phyloP scores from a whole-genome alignment of 805 yeast genomes.

The Spathaspora gorwiae region DNA sequence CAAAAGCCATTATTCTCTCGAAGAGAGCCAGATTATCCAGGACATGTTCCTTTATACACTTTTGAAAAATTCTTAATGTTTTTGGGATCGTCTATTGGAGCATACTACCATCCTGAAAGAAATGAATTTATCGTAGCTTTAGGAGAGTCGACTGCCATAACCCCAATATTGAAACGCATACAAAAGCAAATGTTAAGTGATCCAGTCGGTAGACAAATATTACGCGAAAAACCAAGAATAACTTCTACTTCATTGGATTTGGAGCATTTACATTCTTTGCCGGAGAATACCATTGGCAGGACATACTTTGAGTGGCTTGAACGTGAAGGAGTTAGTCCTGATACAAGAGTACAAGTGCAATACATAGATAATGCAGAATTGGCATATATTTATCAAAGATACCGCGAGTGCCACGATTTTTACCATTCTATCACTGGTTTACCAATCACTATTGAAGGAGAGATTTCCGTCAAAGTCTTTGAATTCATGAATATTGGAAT shows the following conservation, averaged over 20 bases:
- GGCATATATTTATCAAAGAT: slow-evolving; percentile 89
- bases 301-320: slow-evolving; percentile 80
- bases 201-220: slow-evolving; percentile 68
- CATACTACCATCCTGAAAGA: slow-evolving; percentile 70
- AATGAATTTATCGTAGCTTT: slow-evolving; percentile 73
- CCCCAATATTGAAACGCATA: slow-evolving; percentile 56
- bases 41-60: slow-evolving; percentile 69
- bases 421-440: slow-evolving; percentile 88
- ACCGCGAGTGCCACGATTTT: slow-evolving; percentile 95
- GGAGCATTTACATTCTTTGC: slow-evolving; percentile 53
- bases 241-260: slow-evolving; percentile 67
- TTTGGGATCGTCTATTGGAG: slow-evolving; percentile 70
- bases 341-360: slow-evolving; percentile 82
- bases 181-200: slow-evolving; percentile 73
- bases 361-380: slow-evolving; percentile 86
- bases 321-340: slow-evolving; percentile 87
- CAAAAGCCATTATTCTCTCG: slow-evolving; percentile 31
- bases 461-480: slow-evolving; percentile 85
- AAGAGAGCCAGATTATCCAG: slow-evolving; percentile 52
- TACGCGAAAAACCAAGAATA: slow-evolving; percentile 78
- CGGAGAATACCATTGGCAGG: slow-evolving; percentile 69
- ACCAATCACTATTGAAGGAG: slow-evolving; percentile 94
- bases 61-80: slow-evolving; percentile 64
- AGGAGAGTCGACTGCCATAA: slow-evolving; percentile 87
- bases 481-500: slow-evolving; percentile 90